These are phyloP conservation scores for Miscanthus lutarioriparius DNA, from an alignment of 176 grass and related monocot species.

Conservation along the genomic window DNA sequence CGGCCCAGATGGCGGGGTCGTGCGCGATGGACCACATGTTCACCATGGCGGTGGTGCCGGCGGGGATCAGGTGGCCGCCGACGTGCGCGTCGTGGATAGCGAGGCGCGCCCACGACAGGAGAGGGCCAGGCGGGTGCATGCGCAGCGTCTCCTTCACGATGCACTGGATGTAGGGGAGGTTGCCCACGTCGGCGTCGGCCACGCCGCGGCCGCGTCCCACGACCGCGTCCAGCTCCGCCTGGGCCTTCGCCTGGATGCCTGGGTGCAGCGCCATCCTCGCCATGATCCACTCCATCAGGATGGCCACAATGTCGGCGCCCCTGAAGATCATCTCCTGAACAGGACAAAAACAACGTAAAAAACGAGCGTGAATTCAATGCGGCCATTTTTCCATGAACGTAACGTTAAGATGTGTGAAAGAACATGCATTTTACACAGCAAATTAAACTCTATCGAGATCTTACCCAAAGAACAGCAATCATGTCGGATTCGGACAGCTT, in stretches of 20 bases:
- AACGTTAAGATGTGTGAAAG: background rate
- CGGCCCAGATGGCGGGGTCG: constrained; percentile 56
- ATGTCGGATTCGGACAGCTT: constrained; percentile 76
- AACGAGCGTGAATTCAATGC: background rate
- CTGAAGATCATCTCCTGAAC: constrained; percentile 85
- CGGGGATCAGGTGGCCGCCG: constrained; percentile 59
- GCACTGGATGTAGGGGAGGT: constrained; percentile 58
- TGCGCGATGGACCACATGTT: constrained; percentile 95
- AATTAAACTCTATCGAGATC: background rate
- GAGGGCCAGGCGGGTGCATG: constrained; percentile 82
- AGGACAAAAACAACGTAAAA: too few relatives aligned
- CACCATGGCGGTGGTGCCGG: constrained; percentile 88
- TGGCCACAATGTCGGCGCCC: constrained; percentile 78
- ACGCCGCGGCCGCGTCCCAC: constrained; percentile 35
- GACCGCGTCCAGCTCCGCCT: constrained; percentile 53
- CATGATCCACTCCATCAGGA: constrained; percentile 80
- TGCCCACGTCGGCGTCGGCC: constrained; percentile 51
- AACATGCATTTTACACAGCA: background rate
- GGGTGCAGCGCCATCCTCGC: constrained; percentile 80
- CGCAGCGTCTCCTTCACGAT: constrained; percentile 81
- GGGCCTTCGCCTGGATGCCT: constrained; percentile 72
- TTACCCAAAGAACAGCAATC: constrained; percentile 87
- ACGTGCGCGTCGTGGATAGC: constrained; percentile 63
- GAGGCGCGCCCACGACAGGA: constrained; percentile 82
- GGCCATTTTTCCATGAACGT: background rate